Evolutionary conservation across 108 stramenopile species (phyloP).

Genomic region (Discostella stelligeroides): DNA sequence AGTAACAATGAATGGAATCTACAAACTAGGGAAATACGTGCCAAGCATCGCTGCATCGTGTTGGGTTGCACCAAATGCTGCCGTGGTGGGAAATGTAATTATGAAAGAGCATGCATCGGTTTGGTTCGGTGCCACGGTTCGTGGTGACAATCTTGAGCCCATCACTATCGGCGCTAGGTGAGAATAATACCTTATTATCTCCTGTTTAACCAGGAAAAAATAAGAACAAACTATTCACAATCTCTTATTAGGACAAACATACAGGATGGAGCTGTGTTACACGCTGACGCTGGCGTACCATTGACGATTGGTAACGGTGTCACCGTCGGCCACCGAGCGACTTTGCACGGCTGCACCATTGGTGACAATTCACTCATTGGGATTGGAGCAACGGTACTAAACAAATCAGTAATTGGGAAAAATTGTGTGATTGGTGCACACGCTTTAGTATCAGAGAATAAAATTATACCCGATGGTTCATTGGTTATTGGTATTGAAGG

Average conservation of each 20-base stretch:
- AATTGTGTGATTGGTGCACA: conserved; percentile 55
- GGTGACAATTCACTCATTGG: conserved; percentile 53
- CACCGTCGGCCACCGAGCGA: conserved; percentile 59
- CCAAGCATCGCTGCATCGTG: conserved; percentile 40
- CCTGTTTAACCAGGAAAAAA: neutral
- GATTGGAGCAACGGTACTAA: conserved; percentile 51
- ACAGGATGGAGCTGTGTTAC: conserved; percentile 56
- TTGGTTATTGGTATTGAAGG: conserved; percentile 47
- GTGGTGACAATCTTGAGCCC: conserved; percentile 52
- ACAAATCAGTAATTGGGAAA: conserved; percentile 49
- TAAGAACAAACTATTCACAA: neutral
- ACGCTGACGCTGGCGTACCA: conserved; percentile 46
- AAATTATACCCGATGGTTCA: conserved; percentile 48
- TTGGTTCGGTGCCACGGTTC: conserved; percentile 57
- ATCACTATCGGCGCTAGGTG: conserved; percentile 47
- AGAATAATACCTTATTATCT: neutral
- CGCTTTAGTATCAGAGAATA: conserved; percentile 47
- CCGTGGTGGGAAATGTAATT: conserved; percentile 53
- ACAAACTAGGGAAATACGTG: conserved; percentile 39
- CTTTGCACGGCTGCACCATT: conserved; percentile 54
- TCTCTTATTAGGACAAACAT: conserved; percentile 38
- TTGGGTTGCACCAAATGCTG: conserved; percentile 65
- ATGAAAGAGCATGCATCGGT: conserved; percentile 47
- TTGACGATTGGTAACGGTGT: conserved; percentile 47
- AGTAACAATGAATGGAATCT: conserved; percentile 37